Base-by-base conservation (phyloP, 805 yeast genomes). In the Metschnikowia henanensis region DNA sequence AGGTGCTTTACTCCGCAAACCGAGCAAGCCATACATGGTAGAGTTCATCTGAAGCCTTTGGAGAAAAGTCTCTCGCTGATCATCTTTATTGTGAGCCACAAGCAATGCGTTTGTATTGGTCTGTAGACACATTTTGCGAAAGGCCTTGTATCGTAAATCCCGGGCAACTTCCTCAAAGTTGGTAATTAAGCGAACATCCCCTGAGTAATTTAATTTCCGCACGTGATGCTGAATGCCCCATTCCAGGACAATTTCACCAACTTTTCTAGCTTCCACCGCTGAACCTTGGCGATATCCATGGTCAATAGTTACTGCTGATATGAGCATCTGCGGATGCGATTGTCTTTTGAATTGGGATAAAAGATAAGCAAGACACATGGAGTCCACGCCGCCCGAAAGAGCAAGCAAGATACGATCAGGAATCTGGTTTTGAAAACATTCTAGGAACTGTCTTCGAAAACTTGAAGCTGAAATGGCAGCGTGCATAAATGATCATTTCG, bases 371-470 rank as follows among this genome's bases (percentile, higher is more conserved):
- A 87, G 59, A 12, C 86, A 81, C 80, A 86, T 81, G 1, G 94
- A 86, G 57, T 87, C 95, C 0, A 83, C 89, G 1, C 95, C 95
- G 1, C 95, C 95, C 13, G 89, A 81, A 1, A 87, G 73, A 0
- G 90, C 89, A 15, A 87, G 60, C 5, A 71, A 78, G 0, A 79
- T 18, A 17, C 42, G 42, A 22, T 41, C 31, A 4, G 75, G 76
- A 6, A 53, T 39, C 6, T 49, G 45, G 12, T 38, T 36, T 3
- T 29, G 28, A 34, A 50, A 45, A 28, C 52, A 48, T 40, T 39
- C 39, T 20, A 39, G 37, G 25, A 50, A 43, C 12, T 21, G 43
- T 10, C 8, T 33, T 3, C 37, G 45, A 32, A 50, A 50, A 2
- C 31, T 30, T 20, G 46, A 25, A 4, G 18, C 25, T 16, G 38